Evolutionary conservation across 768 basidiomycete genomes (phyloP).

Genomic region (Boletus vermiculosoides): DNA sequence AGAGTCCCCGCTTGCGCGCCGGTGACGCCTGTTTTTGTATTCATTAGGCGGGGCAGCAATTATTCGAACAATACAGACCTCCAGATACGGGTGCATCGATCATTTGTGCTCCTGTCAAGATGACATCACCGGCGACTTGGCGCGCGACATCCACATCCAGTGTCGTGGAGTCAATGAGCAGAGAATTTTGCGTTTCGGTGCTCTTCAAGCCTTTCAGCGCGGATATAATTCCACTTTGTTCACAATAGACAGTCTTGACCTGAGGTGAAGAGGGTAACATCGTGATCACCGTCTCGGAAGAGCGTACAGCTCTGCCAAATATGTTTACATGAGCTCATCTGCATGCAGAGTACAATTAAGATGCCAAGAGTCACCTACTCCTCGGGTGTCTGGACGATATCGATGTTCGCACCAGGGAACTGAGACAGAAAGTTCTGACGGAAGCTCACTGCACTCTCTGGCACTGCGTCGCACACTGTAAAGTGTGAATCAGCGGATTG

Average conservation of each 20-base stretch:
- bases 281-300: conserved; percentile 71
- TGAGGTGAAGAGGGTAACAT: conserved; percentile 94
- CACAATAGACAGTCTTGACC: conserved; percentile 71
- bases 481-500: conserved; percentile 55
- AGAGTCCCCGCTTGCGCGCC: conserved; percentile 87
- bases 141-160: conserved; percentile 77
- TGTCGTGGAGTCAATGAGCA: conserved; percentile 91
- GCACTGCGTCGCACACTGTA: conserved; percentile 75
- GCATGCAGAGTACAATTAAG: neutral
- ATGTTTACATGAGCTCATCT: conserved; percentile 11
- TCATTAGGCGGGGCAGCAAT: conserved; percentile 5
- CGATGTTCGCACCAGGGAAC: conserved; percentile 59
- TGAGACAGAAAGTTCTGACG: conserved; percentile 50
- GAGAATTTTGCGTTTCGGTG: conserved; percentile 42
- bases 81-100: conserved; percentile 95
- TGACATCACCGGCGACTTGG: conserved; percentile 56
- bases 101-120: conserved; percentile 62
- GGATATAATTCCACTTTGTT: conserved; percentile 60
- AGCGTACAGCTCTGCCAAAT: conserved; percentile 53
- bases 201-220: conserved; percentile 49
- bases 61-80: conserved; percentile 46
- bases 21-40: conserved; percentile 56
- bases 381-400: conserved; percentile 61
- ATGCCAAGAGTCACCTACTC: conserved; percentile 52
- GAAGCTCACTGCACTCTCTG: conserved; percentile 58